Evolutionary conservation across 2,329 filamentous ascomycete genomes (phyloP).

Genomic region (Drechslerella dactyloides): DNA sequence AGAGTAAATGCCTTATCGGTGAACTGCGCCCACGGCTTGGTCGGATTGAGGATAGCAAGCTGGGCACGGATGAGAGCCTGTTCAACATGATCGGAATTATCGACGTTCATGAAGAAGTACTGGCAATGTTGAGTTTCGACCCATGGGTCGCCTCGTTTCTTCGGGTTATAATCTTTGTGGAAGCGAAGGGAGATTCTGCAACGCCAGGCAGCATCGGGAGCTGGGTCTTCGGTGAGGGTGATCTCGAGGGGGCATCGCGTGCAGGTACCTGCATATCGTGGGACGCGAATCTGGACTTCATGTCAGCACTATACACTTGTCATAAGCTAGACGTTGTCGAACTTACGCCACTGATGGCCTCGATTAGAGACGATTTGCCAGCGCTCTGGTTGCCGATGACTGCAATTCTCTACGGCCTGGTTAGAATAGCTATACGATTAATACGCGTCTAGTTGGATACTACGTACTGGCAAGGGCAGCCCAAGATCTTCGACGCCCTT

Average conservation of each 20-base stretch:
- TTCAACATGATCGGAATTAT: constrained; percentile 52
- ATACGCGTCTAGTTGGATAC: neutral
- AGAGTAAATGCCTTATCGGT: constrained; percentile 20
- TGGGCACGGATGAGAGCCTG: constrained; percentile 53
- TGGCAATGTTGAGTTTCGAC: constrained; percentile 51
- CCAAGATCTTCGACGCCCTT: constrained; percentile 54
- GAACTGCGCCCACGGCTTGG: constrained; percentile 52
- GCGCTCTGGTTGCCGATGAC: constrained; percentile 55
- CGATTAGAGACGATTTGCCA: constrained; percentile 54
- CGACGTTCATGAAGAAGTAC: constrained; percentile 50
- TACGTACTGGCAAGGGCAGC: constrained; percentile 50
- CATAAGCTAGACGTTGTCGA: neutral
- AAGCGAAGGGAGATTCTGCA: constrained; percentile 54
- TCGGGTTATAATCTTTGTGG: constrained; percentile 52
- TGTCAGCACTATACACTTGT: neutral
- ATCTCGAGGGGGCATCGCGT: constrained; percentile 55
- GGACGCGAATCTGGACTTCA: constrained; percentile 53
- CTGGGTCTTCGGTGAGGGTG: constrained; percentile 51
- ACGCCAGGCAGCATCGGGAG: constrained; percentile 50
- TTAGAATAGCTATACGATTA: neutral
- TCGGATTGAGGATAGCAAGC: constrained; percentile 53
- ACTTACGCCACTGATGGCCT: constrained; percentile 54
- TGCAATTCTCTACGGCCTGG: constrained; percentile 50
- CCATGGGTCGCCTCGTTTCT: constrained; percentile 52
- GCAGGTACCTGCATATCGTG: constrained; percentile 54